phyloP scores from a whole-genome alignment of 495 filamentous ascomycete species.

The Trichoderma parareesei region DNA sequence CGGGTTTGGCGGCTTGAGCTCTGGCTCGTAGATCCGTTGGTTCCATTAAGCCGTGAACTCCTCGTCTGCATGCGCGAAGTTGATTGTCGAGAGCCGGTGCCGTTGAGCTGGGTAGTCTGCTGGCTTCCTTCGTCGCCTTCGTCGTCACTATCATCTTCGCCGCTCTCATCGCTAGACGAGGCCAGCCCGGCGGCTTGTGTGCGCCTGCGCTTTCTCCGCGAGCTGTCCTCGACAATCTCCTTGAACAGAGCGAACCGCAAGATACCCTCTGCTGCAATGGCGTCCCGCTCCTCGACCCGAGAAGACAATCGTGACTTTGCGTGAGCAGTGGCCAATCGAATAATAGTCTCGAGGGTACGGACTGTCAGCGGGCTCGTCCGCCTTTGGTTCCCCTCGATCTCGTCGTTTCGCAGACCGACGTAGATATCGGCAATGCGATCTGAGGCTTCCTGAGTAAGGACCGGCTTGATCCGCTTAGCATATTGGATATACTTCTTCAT shows the following conservation, averaged over 20 bases:
- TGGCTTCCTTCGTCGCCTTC: constrained; percentile 19
- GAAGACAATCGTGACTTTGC: constrained; percentile 89
- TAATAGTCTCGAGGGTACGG: constrained; percentile 93
- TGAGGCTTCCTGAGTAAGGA: constrained; percentile 85
- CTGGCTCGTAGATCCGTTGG: background rate
- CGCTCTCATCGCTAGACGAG: constrained; percentile 30
- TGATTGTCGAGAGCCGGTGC: constrained; percentile 13
- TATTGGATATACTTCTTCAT: constrained; percentile 99
- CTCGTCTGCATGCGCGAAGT: constrained; percentile 12
- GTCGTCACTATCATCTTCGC: constrained; percentile 29
- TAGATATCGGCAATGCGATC: constrained; percentile 92
- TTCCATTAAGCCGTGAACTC: background rate
- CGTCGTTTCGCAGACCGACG: constrained; percentile 89
- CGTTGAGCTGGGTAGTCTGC: background rate
- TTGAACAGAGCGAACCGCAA: constrained; percentile 96
- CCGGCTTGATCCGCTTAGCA: constrained; percentile 87
- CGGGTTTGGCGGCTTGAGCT: background rate
- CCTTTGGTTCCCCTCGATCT: constrained; percentile 86
- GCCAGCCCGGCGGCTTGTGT: constrained; percentile 34
- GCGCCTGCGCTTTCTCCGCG: constrained; percentile 62
- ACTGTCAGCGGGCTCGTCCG: constrained; percentile 93
- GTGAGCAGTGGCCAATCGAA: constrained; percentile 93
- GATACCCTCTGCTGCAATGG: constrained; percentile 79
- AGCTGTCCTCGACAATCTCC: constrained; percentile 84
- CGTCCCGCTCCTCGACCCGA: constrained; percentile 88